A percentile compares a stretch with the other conserved stretches of the same genome.
Evolutionary conservation across 495 filamentous ascomycete species (phyloP).

Genomic region (Podospora appendiculata): DNA sequence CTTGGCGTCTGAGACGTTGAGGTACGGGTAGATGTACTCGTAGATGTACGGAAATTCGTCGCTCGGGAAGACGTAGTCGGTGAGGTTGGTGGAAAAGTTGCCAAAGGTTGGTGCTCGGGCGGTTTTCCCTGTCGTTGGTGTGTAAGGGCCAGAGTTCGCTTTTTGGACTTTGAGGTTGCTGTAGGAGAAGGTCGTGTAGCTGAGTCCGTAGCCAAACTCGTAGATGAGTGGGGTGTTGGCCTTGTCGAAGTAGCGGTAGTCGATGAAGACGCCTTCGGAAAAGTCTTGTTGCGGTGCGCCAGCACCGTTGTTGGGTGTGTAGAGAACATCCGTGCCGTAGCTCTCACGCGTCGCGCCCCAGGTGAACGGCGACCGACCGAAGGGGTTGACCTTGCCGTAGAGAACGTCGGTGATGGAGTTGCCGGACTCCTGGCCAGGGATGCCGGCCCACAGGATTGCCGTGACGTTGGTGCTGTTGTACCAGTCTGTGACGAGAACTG

Average conservation of each 20-base stretch:
- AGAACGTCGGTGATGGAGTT: constrained; percentile 87
- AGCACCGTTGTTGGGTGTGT: constrained; percentile 62
- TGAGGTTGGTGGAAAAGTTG: constrained; percentile 50
- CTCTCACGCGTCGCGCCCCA: constrained; percentile 65
- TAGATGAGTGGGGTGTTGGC: constrained; percentile 66
- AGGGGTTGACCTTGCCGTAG: constrained; percentile 82
- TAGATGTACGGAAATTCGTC: constrained; percentile 45
- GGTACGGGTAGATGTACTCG: constrained; percentile 80
- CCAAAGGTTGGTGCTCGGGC: constrained; percentile 61
- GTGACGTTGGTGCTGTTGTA: constrained; percentile 86
- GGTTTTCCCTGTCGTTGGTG: constrained; percentile 60
- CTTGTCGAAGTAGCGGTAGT: constrained; percentile 88
- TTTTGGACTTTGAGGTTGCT: constrained; percentile 60
- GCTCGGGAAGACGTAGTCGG: constrained; percentile 69
- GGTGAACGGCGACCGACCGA: constrained; percentile 82
- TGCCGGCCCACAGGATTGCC: constrained; percentile 86
- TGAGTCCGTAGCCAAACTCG: constrained; percentile 87
- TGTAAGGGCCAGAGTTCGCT: constrained; percentile 45
- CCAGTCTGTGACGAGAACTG: constrained; percentile 71
- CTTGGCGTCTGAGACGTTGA: constrained; percentile 62
- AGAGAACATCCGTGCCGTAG: constrained; percentile 71
- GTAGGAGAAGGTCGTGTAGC: constrained; percentile 82
- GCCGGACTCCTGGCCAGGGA: constrained; percentile 88
- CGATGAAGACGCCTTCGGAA: constrained; percentile 82
- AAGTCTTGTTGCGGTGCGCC: constrained; percentile 73